phyloP scores from a whole-genome alignment of 83 land plant genomes.

The Thuja plicata region DNA sequence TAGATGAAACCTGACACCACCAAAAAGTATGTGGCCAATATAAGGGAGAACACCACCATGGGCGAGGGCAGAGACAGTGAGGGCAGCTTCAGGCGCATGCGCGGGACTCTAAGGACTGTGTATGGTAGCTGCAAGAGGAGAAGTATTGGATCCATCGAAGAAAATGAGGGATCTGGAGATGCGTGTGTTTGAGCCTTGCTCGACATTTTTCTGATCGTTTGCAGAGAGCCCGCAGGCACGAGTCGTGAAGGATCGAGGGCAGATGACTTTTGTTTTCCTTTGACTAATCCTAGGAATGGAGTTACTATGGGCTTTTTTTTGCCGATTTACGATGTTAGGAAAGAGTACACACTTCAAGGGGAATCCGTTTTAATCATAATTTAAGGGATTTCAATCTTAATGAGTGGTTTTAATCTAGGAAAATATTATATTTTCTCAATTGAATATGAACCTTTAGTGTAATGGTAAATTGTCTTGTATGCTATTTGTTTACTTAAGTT shows the following conservation, averaged over 20 bases:
- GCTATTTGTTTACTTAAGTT: too few species aligned
- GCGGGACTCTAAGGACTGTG: conserved; percentile 61
- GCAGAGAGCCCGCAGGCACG: not conserved
- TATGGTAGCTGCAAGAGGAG: conserved; percentile 50
- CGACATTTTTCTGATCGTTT: not conserved
- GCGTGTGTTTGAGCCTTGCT: not conserved
- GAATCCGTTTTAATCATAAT: too few species aligned
- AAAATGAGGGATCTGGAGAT: not conserved
- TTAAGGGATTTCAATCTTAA: too few species aligned
- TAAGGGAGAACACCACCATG: conserved; percentile 71
- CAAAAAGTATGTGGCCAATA: conserved; percentile 79
- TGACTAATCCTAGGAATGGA: too few species aligned
- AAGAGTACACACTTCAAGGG: too few species aligned
- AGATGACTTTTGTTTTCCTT: not conserved
- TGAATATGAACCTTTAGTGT: too few species aligned
- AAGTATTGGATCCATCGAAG: conserved; percentile 59
- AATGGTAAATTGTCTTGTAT: too few species aligned
- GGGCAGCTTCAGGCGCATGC: conserved; percentile 77
- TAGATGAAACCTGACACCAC: conserved; percentile 93
- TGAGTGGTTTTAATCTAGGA: too few species aligned
- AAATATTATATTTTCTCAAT: too few species aligned
- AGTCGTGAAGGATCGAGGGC: not conserved
- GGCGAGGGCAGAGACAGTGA: conserved; percentile 79
- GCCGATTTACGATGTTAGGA: too few species aligned
- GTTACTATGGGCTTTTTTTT: too few species aligned